Conservation (phyloP, 176 grass and related monocot species). For the Pontederia crassipes region DNA sequence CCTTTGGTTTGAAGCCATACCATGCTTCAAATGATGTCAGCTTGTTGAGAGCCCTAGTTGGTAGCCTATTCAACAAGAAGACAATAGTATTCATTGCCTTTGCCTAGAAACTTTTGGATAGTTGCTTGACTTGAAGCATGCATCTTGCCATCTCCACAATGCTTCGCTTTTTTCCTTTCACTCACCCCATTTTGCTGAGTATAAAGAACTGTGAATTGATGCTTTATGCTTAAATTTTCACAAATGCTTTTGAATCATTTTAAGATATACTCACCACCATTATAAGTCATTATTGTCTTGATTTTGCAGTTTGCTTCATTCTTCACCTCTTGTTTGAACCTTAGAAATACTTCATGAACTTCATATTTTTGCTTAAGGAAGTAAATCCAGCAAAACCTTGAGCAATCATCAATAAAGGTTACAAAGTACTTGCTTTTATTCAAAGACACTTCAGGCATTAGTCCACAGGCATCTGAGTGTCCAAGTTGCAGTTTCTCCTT, state of each 20-base stretch:
- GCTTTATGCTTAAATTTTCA: not conserved
- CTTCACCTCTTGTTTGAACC: conserved; percentile 5
- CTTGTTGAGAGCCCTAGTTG: not conserved
- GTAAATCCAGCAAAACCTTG: conserved; percentile 5
- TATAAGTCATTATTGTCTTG: not conserved
- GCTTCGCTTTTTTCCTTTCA: conserved; percentile 1
- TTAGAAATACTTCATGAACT: not conserved
- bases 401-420: too few relatives aligned
- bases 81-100: not conserved
- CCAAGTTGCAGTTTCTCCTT: too few relatives aligned
- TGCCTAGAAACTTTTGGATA: not conserved
- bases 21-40: conserved; percentile 5
- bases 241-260: not conserved
- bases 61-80: conserved; percentile 6
- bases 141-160: conserved; percentile 18
- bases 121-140: not conserved
- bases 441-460: too few relatives aligned
- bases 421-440: too few relatives aligned
- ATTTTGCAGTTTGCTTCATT: conserved; percentile 2
- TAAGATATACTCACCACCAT: conserved; percentile 6
- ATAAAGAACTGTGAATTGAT: not conserved
- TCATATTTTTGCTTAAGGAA: conserved; percentile 13
- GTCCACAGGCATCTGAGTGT: too few relatives aligned
- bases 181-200: conserved; percentile 10
- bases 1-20: not conserved